These are phyloP conservation scores for Dianthus caryophyllus DNA, from an alignment of 148 eudicot species.

Conservation along the genomic window DNA sequence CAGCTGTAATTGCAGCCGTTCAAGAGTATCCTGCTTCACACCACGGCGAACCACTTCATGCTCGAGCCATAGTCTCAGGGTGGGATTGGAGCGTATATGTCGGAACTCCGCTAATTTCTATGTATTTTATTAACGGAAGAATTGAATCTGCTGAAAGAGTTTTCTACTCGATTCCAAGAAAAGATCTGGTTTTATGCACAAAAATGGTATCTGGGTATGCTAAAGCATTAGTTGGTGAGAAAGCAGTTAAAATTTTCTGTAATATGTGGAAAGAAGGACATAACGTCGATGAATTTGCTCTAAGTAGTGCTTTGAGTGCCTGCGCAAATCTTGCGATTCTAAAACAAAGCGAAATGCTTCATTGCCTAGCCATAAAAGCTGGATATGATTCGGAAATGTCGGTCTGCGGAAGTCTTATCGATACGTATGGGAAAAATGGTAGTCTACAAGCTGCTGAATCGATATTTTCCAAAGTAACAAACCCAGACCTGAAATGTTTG, in stretches of 20 bases:
- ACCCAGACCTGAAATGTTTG: slow-evolving; percentile 71
- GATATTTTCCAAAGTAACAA: slow-evolving; percentile 29
- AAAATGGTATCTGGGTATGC: slow-evolving; percentile 72
- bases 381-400: slow-evolving; percentile 52
- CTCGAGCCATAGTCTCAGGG: slow-evolving; percentile 49
- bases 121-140: slow-evolving; percentile 64
- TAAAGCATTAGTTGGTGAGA: slow-evolving; percentile 48
- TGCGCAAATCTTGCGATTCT: slow-evolving; percentile 75
- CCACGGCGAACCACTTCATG: slow-evolving; percentile 68
- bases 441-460: slow-evolving; percentile 47
- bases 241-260: slow-evolving; percentile 48
- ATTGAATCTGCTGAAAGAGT: slow-evolving; percentile 46
- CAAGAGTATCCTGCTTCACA: slow-evolving; percentile 33
- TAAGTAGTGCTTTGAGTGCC: slow-evolving; percentile 63
- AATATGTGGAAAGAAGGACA: slow-evolving; percentile 55
- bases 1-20: slow-evolving; percentile 55
- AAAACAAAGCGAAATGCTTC: slow-evolving; percentile 68
- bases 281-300: slow-evolving; percentile 53
- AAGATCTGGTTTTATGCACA: slow-evolving; percentile 79
- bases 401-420: slow-evolving; percentile 70
- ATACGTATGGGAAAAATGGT: slow-evolving; percentile 80
- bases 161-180: slow-evolving; percentile 38
- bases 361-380: slow-evolving; percentile 51
- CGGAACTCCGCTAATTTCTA: slow-evolving; percentile 60
- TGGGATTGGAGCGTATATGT: slow-evolving; percentile 47